These are phyloP conservation scores for Lodderomyces elongisporus DNA, from an alignment of 1,139 yeast species.

Conservation along the genomic window DNA sequence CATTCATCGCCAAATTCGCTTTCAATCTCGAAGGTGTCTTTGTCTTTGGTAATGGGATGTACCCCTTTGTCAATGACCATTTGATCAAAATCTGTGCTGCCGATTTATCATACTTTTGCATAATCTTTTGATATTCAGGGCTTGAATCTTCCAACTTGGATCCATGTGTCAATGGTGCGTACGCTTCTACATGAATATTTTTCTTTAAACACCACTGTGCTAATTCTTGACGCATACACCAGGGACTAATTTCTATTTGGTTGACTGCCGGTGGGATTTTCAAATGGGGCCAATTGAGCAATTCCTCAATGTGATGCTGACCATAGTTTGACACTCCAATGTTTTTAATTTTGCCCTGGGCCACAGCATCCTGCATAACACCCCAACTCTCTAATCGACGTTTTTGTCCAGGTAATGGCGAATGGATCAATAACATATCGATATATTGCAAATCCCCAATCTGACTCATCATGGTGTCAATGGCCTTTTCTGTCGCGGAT, in stretches of 20 bases:
- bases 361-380: constrained; percentile 66
- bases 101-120: constrained; percentile 22
- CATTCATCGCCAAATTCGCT: constrained; percentile 39
- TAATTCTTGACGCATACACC: constrained; percentile 66
- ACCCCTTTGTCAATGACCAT: constrained; percentile 42
- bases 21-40: constrained; percentile 21
- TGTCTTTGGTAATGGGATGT: constrained; percentile 36
- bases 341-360: constrained; percentile 46
- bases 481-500: constrained; percentile 20
- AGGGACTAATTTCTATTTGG: constrained; percentile 71
- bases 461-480: constrained; percentile 23
- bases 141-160: constrained; percentile 16
- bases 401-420: constrained; percentile 52
- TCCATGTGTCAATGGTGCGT: constrained; percentile 38
- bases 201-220: constrained; percentile 46
- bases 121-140: constrained; percentile 13
- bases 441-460: constrained; percentile 40
- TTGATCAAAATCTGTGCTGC: constrained; percentile 32
- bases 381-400: constrained; percentile 51
- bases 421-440: constrained; percentile 53
- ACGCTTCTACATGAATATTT: constrained; percentile 33
- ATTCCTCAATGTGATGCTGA: constrained; percentile 52
- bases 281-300: constrained; percentile 48
- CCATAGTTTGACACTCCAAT: constrained; percentile 75
- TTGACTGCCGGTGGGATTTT: constrained; percentile 54